phyloP scores from a whole-genome alignment of 495 filamentous ascomycete species.

The Talaromyces ruber region DNA sequence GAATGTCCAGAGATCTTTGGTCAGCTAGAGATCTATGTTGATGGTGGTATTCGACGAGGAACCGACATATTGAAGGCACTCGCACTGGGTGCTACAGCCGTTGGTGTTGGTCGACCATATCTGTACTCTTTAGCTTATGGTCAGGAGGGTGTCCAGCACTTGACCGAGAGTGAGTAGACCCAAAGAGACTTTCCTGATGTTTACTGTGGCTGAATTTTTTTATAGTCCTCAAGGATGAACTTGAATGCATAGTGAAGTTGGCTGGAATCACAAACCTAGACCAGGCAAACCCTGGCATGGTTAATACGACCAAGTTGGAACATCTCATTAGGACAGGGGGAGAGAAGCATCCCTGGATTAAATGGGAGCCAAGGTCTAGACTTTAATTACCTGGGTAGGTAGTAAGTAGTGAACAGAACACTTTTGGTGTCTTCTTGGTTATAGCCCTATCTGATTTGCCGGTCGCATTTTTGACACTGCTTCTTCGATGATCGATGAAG shows the following conservation, averaged over 20 bases:
- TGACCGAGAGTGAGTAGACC: background rate
- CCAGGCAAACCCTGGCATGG: slow-evolving; percentile 7
- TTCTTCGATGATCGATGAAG: too few relatives aligned
- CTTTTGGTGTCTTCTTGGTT: background rate
- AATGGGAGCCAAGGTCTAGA: background rate
- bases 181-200: background rate
- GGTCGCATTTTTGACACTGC: too few relatives aligned
- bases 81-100: slow-evolving; percentile 75
- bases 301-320: background rate
- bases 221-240: background rate
- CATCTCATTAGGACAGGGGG: slow-evolving; percentile 3
- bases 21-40: slow-evolving; percentile 77
- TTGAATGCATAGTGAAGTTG: background rate
- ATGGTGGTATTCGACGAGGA: slow-evolving; percentile 83
- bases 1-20: slow-evolving; percentile 59
- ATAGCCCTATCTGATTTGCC: too few relatives aligned
- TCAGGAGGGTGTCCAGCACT: background rate
- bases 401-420: background rate
- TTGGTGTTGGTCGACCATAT: slow-evolving; percentile 61
- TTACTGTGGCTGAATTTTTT: background rate
- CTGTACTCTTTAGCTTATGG: background rate
- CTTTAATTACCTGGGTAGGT: background rate
- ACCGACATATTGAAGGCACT: slow-evolving; percentile 90
- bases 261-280: background rate
- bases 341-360: slow-evolving; percentile 2